Base-by-base conservation (phyloP, 805 yeast genomes). In the Pichia heedii region DNA sequence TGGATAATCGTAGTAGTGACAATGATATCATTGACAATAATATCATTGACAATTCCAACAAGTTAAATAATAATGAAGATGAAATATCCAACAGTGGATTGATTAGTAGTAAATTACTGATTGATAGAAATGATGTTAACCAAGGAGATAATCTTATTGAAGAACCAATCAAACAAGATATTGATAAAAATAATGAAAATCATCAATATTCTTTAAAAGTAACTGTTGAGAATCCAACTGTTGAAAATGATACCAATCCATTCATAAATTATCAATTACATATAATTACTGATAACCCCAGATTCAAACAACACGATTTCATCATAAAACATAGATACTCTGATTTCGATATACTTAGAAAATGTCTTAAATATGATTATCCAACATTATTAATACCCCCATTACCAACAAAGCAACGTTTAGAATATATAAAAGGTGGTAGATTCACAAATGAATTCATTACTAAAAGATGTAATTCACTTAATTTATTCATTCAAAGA, bases 371-470 rank as follows among this genome's bases (percentile, higher is more conserved):
- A 40, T 81, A 77, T 51, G 96, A 89, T 57, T 84, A 70, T 58
- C 96, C 97, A 0, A 84, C 93, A 4, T 71, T 85, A 47, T 76
- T 93, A 13, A 77, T 90, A 0, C 98, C 98, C 1, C 97, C 97
- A 13, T 69, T 90, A 42, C 98, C 98, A 0, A 94, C 90, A 49
- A 89, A 88, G 61, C 85, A 84, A 66, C 76, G 95, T 47, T 69
- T 90, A 53, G 96, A 90, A 60, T 90, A 93, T 62, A 72, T 90
- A 41, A 88, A 94, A 33, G 97, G 98, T 11, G 97, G 90, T 54
- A 71, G 97, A 33, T 90, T 90, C 59, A 79, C 90, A 22, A 70
- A 76, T 13, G 88, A 84, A 46, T 93, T 93, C 61, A 90, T 96
- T 0, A 69, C 72, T 47, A 84, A 85, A 58, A 69, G 98, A 52